These are phyloP conservation scores for Andrographis paniculata DNA, from an alignment of 305 asterid species.

Conservation along the genomic window DNA sequence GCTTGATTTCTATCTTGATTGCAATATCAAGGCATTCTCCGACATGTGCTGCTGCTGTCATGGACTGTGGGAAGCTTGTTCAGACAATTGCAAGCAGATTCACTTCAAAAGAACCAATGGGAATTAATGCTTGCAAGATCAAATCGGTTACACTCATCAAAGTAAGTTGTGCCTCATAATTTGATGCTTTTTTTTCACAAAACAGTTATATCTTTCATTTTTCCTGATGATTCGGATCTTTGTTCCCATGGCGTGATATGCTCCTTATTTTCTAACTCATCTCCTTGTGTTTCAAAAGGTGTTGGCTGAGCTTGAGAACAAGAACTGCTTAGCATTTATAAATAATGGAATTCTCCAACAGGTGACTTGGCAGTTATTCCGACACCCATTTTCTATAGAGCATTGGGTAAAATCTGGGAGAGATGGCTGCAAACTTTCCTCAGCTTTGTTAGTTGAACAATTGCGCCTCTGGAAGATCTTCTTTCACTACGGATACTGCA, in stretches of 20 bases:
- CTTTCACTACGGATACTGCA: constrained; percentile 50
- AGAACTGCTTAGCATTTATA: constrained; percentile 48
- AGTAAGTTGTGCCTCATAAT: constrained; percentile 31
- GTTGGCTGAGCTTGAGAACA: constrained; percentile 56
- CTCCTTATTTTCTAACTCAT: background rate
- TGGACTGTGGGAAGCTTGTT: constrained; percentile 61
- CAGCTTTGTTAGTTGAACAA: constrained; percentile 80
- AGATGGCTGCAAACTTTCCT: constrained; percentile 63
- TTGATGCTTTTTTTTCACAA: background rate
- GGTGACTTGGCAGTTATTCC: constrained; percentile 82
- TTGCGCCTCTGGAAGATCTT: constrained; percentile 82
- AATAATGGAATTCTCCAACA: constrained; percentile 54
- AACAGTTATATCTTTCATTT: too few species aligned
- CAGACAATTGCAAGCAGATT: constrained; percentile 67
- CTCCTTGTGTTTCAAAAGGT: constrained; percentile 46
- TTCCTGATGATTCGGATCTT: constrained; percentile 7
- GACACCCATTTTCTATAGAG: constrained; percentile 49
- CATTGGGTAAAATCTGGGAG: constrained; percentile 65
- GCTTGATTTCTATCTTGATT: constrained; percentile 66
- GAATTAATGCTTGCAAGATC: constrained; percentile 57
- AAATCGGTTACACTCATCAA: constrained; percentile 67
- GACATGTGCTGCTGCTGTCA: constrained; percentile 70
- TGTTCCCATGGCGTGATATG: background rate
- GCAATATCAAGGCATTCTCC: constrained; percentile 95
- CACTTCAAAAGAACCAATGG: constrained; percentile 43